Conservation (phyloP, 495 filamentous ascomycete species). For the Penicillium atrosanguineum region DNA sequence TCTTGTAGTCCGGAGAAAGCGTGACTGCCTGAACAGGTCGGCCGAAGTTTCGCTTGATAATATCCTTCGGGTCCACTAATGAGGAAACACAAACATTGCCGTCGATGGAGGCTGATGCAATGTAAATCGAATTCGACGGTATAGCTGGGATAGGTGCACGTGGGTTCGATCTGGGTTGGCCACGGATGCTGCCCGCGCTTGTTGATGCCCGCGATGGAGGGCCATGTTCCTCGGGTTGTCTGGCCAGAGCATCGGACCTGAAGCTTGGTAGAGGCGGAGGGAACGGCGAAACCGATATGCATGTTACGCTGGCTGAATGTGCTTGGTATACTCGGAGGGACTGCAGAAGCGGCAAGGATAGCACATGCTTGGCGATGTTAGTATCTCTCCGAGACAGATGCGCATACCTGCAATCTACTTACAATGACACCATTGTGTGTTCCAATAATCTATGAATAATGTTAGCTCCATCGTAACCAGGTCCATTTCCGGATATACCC, state of each 20-base stretch:
- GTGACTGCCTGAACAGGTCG: slow-evolving; percentile 87
- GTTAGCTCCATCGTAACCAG: slow-evolving; percentile 9
- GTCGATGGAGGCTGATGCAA: slow-evolving; percentile 91
- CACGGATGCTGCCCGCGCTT: slow-evolving; percentile 46
- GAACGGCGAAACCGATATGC: slow-evolving; percentile 86
- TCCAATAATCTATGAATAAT: slow-evolving; percentile 67
- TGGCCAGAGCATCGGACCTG: slow-evolving; percentile 51
- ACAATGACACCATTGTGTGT: slow-evolving; percentile 98
- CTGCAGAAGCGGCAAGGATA: slow-evolving; percentile 77
- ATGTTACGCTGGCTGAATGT: slow-evolving; percentile 86
- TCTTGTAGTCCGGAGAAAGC: slow-evolving; percentile 88
- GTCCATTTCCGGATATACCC: slow-evolving; percentile 15
- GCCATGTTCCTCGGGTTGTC: slow-evolving; percentile 46
- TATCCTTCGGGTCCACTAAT: slow-evolving; percentile 74
- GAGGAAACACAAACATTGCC: slow-evolving; percentile 90
- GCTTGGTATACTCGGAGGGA: slow-evolving; percentile 81
- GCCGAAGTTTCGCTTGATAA: slow-evolving; percentile 87
- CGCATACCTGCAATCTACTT: slow-evolving; percentile 38
- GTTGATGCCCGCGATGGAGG: slow-evolving; percentile 45
- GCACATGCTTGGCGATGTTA: slow-evolving; percentile 64
- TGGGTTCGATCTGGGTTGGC: slow-evolving; percentile 46
- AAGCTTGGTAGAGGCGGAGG: slow-evolving; percentile 67
- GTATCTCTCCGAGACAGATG: slow-evolving; percentile 1
- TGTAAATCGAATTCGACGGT: slow-evolving; percentile 83
- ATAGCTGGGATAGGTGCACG: slow-evolving; percentile 53